These are phyloP conservation scores for Notholithocarpus densiflorus DNA, from an alignment of 306 rosid species.

Conservation along the genomic window DNA sequence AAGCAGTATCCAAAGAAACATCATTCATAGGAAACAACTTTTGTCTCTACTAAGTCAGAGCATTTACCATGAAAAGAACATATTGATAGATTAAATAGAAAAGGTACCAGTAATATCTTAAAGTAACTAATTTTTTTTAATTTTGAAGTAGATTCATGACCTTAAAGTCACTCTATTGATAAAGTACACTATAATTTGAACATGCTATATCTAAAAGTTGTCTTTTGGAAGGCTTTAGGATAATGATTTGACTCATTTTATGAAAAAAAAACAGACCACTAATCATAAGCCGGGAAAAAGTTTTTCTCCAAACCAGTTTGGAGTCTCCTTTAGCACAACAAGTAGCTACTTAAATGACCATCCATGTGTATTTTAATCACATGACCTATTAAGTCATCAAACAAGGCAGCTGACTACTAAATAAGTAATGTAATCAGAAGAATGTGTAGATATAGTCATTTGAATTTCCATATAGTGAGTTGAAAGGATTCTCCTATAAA, in stretches of 20 bases:
- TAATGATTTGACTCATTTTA: neutral
- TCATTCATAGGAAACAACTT: neutral
- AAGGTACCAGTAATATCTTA: neutral
- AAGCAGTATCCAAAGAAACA: constrained; percentile 9
- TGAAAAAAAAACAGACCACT: neutral
- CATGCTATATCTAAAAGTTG: neutral
- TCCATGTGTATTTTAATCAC: no score
- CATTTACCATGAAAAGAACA: constrained; percentile 5
- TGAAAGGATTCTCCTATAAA: no score
- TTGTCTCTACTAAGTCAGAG: neutral
- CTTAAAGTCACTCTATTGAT: neutral
- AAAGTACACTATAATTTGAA: neutral
- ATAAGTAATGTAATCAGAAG: no score
- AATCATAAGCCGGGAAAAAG: constrained; percentile 5
- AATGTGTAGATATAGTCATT: no score
- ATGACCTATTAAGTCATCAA: no score
- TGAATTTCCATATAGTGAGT: no score
- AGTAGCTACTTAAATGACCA: no score
- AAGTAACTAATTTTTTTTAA: neutral
- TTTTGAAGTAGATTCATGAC: neutral
- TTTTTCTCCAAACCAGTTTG: no score
- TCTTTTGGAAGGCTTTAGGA: neutral
- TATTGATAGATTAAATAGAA: neutral
- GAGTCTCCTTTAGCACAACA: no score
- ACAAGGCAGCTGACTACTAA: no score